Evolutionary conservation across 495 filamentous ascomycete genomes (phyloP), one percentile per base, ranked within the genome.

Genomic region (Hyphodiscus hymeniophilus): DNA sequence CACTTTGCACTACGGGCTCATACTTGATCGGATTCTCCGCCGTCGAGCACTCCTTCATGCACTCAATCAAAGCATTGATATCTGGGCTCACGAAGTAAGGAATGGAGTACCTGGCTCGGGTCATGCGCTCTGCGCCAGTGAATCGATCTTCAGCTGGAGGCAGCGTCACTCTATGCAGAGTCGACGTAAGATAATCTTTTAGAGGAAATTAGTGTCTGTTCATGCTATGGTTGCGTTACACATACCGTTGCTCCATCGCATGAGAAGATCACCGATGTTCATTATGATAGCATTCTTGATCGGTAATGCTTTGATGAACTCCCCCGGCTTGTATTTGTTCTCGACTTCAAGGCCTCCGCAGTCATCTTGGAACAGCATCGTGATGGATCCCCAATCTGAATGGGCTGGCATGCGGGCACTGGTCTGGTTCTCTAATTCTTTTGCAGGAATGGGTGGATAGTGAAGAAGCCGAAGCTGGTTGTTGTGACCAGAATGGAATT

Each of bases 401-500:
- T 74, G 70, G 3, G 76, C 76, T 1, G 73, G 70, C 65, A 79
- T 79, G 15, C 78, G 65, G 24, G 71, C 68, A 24, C 64, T 63
- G 10, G 59, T 58, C 15, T 70, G 65, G 18, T 60, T 66, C 31
- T 75, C 70, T 10, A 68, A 44, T 13, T 73, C 55, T 26, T 62
- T 66, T 7, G 66, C 70, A 31, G 75, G 69, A 13, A 84, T 65
- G 6, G 76, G 66, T 1, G 81, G 78, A 49, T 87, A 87, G 54
- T 85, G 79, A 10, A 85, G 66, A 12, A 87, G 56, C 2, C 83
- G 72, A 3, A 84, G 63, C 56, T 86, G 81, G 44, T 79, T 78
- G 47, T 78, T 73, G 47, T 75, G 63, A 1, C 75, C 77, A 10
- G 70, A 73, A 48, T 81, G 78, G 40, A 73, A 72, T 17, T 57